Percentiles rank a stretch among this genome's conserved stretches.
phyloP scores from a whole-genome alignment of 139 green algal genomes.

The Closterium sp. region DNA sequence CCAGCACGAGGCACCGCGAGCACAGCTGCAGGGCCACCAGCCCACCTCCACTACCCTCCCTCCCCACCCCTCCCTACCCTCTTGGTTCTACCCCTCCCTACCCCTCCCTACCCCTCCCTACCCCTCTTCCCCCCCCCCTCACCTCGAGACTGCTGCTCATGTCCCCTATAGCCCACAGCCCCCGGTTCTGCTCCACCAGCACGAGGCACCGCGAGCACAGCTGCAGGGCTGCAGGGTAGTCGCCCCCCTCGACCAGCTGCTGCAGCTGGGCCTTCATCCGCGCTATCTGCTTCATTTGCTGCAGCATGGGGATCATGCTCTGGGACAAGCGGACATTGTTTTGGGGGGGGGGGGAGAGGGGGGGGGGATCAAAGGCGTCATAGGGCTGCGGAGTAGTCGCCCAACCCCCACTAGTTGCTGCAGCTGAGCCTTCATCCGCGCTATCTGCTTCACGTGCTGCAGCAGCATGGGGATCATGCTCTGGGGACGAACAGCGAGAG shows the following conservation, averaged over 20 bases:
- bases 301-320: not conserved
- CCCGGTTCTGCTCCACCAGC: constrained; percentile 33
- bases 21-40: not conserved
- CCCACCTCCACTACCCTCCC: no score
- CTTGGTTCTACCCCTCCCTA: no score
- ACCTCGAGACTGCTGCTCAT: constrained; percentile 43
- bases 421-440: not conserved
- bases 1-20: not conserved
- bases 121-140: not conserved
- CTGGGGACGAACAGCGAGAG: no score
- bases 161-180: constrained; percentile 20
- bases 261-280: not conserved
- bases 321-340: no score
- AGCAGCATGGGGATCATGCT: not conserved
- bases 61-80: no score
- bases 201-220: constrained; percentile 51
- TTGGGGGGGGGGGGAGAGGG: no score
- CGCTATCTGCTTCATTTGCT: not conserved
- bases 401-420: not conserved
- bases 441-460: not conserved
- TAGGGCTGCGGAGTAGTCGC: not conserved
- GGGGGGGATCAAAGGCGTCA: not conserved
- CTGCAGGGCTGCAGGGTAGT: not conserved
- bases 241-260: not conserved
- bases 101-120: not conserved